Base-by-base conservation (phyloP, 73 alveolate genomes). In the Paramecium caudatum region DNA sequence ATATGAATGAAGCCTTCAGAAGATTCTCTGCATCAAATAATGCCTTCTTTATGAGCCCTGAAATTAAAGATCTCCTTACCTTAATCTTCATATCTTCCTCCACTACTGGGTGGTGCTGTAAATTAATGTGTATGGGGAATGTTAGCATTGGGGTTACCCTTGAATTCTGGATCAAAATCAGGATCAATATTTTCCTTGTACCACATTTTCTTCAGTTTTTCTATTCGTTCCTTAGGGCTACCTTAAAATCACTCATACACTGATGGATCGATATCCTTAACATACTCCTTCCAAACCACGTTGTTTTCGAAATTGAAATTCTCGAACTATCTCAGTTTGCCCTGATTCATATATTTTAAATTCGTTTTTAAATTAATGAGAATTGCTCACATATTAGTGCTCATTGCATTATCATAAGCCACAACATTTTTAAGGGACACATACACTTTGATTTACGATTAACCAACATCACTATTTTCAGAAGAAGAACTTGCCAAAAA, bases 161-260 rank as follows among this genome's bases (percentile, higher is more conserved):
- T 15, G n/a, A 55, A 74, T 12, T 74, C 88, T 3, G 68, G 88
- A 74, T 74, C 88, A 43, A 74, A 74, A 21, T 74, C 68, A 41
- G 88, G 68, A 74, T 74, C 88, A 16, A 74, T 74, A 74, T 74
- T 74, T 39, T 74, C 88, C 47, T 34, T 74, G 32, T 74, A 74
- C 88, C 88, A 74, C 7, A 74, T 45, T 37, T 74, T 74, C 65
- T 74, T 74, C 3, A 74, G 68, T 25, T 41, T 74, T 17, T 37
- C 88, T 21, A 74, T 36, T 74, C 88, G 36, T 43, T 74, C 88
- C 19, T 74, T 74, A 8, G 88, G 88, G 17, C 88, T 74, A 3
- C 17, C 6, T 21, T 69, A 37, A 23, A 15, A 21, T 6, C n/a
- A 30, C 4, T 12, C 3, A 27, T 37, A 74, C 88, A 74, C 55